phyloP scores from a whole-genome alignment of 805 yeast species.

The Saturnispora mendoncae region DNA sequence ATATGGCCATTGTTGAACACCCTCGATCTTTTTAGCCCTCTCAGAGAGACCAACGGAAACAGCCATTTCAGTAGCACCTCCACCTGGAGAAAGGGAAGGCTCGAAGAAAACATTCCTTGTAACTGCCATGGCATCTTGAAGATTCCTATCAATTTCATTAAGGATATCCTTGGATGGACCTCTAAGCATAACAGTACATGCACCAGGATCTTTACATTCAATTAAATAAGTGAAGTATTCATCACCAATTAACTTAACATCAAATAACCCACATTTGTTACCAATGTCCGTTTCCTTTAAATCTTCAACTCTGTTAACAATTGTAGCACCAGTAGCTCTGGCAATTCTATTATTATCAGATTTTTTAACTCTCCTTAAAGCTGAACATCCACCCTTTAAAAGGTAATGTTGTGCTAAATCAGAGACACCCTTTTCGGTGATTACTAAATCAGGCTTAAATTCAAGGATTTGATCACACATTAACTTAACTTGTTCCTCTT shows the following conservation, averaged over 20 bases:
- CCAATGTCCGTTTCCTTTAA: conserved; percentile 88
- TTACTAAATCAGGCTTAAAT: conserved; percentile 86
- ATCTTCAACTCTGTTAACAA: conserved; percentile 93
- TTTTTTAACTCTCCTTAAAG: conserved; percentile 88
- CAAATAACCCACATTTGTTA: conserved; percentile 78
- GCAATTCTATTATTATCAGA: conserved; percentile 95
- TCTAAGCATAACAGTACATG: conserved; percentile 86
- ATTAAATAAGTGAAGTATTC: conserved; percentile 87
- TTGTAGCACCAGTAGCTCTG: conserved; percentile 95
- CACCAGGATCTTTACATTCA: conserved; percentile 76
- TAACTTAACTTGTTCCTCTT: conserved; percentile 89
- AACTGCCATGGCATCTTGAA: conserved; percentile 98
- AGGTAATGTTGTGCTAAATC: conserved; percentile 96
- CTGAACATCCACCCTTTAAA: conserved; percentile 87
- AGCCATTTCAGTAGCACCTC: conserved; percentile 99
- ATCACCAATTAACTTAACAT: conserved; percentile 92
- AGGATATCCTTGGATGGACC: conserved; percentile 97
- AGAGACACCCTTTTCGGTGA: conserved; percentile 97
- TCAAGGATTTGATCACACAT: conserved; percentile 79
- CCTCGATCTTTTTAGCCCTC: conserved; percentile 85
- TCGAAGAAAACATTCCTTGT: conserved; percentile 91
- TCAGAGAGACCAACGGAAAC: conserved; percentile 82
- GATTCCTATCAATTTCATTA: conserved; percentile 91
- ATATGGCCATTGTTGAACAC: conserved; percentile 97
- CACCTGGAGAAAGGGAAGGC: conserved; percentile 95